A percentile compares a stretch with the other conserved stretches of the same genome.
These are phyloP conservation scores for Pseudonitzschia pungens DNA, from an alignment of 108 stramenopile genomes.

Conservation along the genomic window DNA sequence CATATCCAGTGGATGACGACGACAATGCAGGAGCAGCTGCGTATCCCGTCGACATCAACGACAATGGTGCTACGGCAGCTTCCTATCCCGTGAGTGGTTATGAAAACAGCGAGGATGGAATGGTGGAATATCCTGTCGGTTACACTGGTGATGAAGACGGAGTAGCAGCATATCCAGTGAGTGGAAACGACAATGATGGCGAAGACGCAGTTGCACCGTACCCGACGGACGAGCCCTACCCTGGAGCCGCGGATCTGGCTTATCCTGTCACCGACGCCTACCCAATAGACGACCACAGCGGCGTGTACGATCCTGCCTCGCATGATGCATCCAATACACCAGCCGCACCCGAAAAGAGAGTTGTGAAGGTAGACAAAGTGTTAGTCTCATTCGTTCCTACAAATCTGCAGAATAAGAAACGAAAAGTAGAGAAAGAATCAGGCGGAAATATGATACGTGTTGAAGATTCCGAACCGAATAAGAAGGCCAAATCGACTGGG, in stretches of 20 bases:
- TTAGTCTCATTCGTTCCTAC: constrained; percentile 76
- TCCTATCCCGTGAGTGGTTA: background rate
- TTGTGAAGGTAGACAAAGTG: constrained; percentile 67
- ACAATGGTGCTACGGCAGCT: background rate
- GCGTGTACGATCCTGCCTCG: background rate
- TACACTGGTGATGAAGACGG: constrained; percentile 19
- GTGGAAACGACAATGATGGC: background rate
- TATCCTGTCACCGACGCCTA: constrained; percentile 41
- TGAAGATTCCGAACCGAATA: background rate
- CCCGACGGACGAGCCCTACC: constrained; percentile 13
- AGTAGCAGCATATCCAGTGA: constrained; percentile 29
- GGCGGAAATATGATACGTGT: background rate
- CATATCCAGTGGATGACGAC: constrained; percentile 29
- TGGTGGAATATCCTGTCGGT: constrained; percentile 38
- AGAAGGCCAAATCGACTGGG: constrained; percentile 1
- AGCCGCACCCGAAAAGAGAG: constrained; percentile 38
- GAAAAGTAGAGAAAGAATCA: constrained; percentile 16
- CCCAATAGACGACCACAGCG: constrained; percentile 18
- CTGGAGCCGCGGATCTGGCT: background rate
- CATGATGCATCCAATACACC: background rate
- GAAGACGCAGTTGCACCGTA: constrained; percentile 16
- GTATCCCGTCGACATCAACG: constrained; percentile 9
- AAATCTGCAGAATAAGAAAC: constrained; percentile 44
- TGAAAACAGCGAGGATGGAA: background rate
- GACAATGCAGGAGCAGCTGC: background rate